phyloP scores from a whole-genome alignment of 1,284 basidiomycete genomes.

The Apiotrichum gracile region DNA sequence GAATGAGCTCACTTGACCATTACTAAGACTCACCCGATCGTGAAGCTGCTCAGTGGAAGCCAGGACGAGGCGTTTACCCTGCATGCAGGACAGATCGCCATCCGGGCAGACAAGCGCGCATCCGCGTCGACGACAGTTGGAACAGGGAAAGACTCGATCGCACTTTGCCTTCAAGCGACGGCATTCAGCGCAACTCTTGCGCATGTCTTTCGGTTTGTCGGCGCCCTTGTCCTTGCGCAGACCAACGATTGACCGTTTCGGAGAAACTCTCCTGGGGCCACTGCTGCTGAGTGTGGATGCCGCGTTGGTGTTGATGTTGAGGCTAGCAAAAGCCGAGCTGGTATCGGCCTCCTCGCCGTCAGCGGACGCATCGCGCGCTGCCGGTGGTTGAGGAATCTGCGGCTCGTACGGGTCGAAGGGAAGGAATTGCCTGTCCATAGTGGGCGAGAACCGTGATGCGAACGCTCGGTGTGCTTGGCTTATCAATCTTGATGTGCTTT shows the following conservation, averaged over 20 bases:
- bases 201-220: slow-evolving; percentile 17
- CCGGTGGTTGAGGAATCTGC: neutral
- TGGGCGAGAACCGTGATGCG: neutral
- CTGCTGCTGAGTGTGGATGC: too few species aligned
- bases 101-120: slow-evolving; percentile 43
- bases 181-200: slow-evolving; percentile 42
- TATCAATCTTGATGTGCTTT: too few species aligned
- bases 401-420: neutral
- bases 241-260: neutral
- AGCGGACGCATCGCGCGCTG: neutral
- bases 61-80: slow-evolving; percentile 41
- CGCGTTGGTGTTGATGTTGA: neutral
- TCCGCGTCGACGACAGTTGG: slow-evolving; percentile 40
- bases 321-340: neutral
- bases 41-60: slow-evolving; percentile 43
- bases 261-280: neutral
- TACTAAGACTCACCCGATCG: slow-evolving; percentile 25
- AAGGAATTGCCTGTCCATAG: neutral
- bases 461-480: neutral
- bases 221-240: slow-evolving; percentile 9
- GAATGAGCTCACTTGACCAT: neutral
- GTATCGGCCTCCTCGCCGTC: neutral
- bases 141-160: slow-evolving; percentile 41
- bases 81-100: slow-evolving; percentile 44
- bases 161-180: slow-evolving; percentile 42